These are phyloP conservation scores for Botrytis fabae DNA, from an alignment of 2,329 filamentous ascomycete species.

Conservation along the genomic window DNA sequence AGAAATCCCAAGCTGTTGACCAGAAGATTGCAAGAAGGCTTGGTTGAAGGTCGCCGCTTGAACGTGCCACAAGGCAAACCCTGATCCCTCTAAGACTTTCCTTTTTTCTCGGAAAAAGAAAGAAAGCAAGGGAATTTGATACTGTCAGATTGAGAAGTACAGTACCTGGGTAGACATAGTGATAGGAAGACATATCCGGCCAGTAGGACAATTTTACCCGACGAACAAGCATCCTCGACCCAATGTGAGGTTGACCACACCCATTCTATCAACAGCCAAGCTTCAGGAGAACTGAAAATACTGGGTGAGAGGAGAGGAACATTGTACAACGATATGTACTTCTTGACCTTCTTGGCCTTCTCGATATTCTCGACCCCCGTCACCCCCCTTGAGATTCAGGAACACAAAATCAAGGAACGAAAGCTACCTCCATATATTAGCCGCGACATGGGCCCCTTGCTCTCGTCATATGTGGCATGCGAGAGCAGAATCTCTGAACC, in stretches of 20 bases:
- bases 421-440: background rate
- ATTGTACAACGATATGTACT: background rate
- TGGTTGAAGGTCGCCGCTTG: background rate
- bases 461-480: too few species aligned
- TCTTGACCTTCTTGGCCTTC: too few species aligned
- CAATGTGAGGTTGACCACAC: background rate
- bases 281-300: background rate
- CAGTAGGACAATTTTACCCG: background rate
- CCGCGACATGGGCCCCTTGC: background rate
- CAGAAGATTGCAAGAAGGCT: background rate
- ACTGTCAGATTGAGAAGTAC: background rate
- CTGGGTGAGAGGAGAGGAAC: background rate
- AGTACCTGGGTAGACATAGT: background rate
- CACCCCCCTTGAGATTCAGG: background rate
- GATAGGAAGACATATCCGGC: background rate
- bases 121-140: background rate
- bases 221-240: background rate
- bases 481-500: background rate
- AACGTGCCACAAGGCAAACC: background rate
- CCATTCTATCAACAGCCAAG: background rate
- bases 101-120: conserved; percentile 8
- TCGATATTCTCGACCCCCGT: background rate
- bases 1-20: background rate
- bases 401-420: background rate
- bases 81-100: background rate